Evolutionary conservation across 352 stramenopile species (phyloP).

Genomic region (Globisporangium alternatum): DNA sequence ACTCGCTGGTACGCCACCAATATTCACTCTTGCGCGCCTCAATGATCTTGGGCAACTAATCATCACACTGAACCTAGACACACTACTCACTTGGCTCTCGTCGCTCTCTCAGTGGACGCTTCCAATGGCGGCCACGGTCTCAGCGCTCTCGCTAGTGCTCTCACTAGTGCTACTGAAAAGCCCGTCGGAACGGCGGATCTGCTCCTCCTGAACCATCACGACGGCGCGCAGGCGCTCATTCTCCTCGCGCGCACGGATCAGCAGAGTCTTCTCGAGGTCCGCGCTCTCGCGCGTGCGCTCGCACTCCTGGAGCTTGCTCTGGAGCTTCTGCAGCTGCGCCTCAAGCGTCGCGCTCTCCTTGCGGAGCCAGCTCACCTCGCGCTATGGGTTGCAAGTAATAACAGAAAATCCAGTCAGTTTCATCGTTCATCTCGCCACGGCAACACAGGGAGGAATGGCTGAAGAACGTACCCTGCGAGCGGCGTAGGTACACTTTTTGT

Average conservation of each 20-base stretch:
- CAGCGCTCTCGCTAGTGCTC: background rate
- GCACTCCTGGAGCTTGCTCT: slow-evolving; percentile 13
- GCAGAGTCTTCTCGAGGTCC: slow-evolving; percentile 24
- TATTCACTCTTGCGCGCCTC: background rate
- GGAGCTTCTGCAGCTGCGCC: slow-evolving; percentile 32
- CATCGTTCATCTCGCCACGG: background rate
- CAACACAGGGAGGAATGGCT: background rate
- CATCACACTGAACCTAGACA: background rate
- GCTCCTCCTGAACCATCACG: slow-evolving; percentile 36
- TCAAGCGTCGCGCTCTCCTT: slow-evolving; percentile 34
- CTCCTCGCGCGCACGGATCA: slow-evolving; percentile 34
- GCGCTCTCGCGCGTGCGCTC: slow-evolving; percentile 20
- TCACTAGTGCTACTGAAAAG: slow-evolving; percentile 19
- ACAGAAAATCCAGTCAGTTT: slow-evolving; percentile 12
- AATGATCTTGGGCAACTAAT: background rate
- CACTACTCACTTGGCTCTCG: background rate
- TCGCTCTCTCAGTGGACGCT: background rate
- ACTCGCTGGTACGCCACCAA: background rate
- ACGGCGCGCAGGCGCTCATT: slow-evolving; percentile 42
- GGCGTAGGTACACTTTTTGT: slow-evolving; percentile 64
- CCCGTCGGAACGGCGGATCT: slow-evolving; percentile 37
- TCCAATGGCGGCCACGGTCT: background rate
- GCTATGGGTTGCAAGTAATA: slow-evolving; percentile 23
- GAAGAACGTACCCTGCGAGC: slow-evolving; percentile 36
- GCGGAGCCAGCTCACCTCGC: slow-evolving; percentile 43